Evolutionary conservation across 2,329 filamentous ascomycete species (phyloP), one percentile per base, ranked within the genome.

Genomic region (Ophiostoma australiae): DNA sequence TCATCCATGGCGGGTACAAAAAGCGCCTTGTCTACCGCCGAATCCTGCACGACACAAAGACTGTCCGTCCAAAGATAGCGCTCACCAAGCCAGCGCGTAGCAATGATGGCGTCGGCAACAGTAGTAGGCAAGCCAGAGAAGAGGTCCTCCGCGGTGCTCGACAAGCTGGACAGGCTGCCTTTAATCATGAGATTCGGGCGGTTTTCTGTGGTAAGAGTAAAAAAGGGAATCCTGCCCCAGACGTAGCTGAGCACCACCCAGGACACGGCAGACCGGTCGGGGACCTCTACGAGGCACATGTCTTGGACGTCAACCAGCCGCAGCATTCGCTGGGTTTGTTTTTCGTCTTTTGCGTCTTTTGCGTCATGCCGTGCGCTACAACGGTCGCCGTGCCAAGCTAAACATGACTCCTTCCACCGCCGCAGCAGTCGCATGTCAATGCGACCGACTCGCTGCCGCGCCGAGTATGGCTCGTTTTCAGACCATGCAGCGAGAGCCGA

Each of bases 41-140:
- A 58, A n/a, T 72, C 71, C 13, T 75, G 74, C 15, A 74, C 33
- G 52, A 75, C 73, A 52, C 73, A 72, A 1, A 75, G 72, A 11
- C 71, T 69, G 67, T 75, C 73, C 35, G 74, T 73, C 75, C 74
- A 75, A 13, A 74, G 63, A 31, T 74, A 74, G 31, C 63, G 66
- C 11, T 72, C 67, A 23, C 72, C 72, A 39, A 76, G 72, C 8
- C 63, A 35, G 15, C 70, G 55, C 35, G 68, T 70, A 11, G 48
- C 63, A 0, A 1, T 13, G 10, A 72, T 66, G 11, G 70, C 68
- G 17, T 72, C 70, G 33, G 68, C 68, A 6, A 69, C 48, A 4
- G 68, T 69, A 20, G 27, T 17, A 7, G 68, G 48, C 20, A 69
- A 31, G 3, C 41, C 7, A 7, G n/a, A 15, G 15, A 31, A 52